Base-by-base conservation (phyloP, 176 grass and related monocot species). In the Leersia perrieri region DNA sequence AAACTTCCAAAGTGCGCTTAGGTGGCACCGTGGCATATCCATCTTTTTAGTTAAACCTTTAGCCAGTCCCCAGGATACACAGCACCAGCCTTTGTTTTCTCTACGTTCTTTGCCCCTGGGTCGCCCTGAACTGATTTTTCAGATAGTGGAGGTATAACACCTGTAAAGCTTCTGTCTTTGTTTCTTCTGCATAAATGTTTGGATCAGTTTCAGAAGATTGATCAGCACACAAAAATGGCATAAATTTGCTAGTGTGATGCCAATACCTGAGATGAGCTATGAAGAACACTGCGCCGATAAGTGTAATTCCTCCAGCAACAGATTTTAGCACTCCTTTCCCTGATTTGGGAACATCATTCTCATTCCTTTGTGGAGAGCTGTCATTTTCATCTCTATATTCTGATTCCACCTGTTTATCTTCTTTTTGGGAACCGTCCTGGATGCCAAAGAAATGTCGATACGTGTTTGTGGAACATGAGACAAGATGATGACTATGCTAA, bases 291-390 rank as follows among this genome's bases (percentile, higher is more conserved):
- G 77, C 78, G 3, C 85, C 88, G 0, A 80, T 57, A 39, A 91
- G 77, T 22, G 92, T 88, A 18, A 94, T 90, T 70, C 88, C 92
- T 49, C 88, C 88, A 29, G 82, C 88, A 68, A 94, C 82, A 26
- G 88, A 91, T 66, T 78, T 91, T 5, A 94, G 63, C 57, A 94
- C 11, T 27, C 80, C 83, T 53, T 84, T 87, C 23, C 79, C 92
- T 36, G 85, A 79, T 77, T 86, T 84, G 22, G 57, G 39, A 22
- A 20, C 80, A 69, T 34, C 71, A 20, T 77, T 86, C 73, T 39
- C 67, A 25, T 57, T 63, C 65, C 42, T 68, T 51, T 57, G 28
- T 34, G 64, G 36, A 72, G 20, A n/a, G 2, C 29, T 57, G 51
- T 60, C 80, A n/a, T 76, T 65, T 12, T 42, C 40, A 58, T 4